These are phyloP conservation scores for Picocystis salinarum DNA, from an alignment of 139 green algal genomes.

Conservation along the genomic window DNA sequence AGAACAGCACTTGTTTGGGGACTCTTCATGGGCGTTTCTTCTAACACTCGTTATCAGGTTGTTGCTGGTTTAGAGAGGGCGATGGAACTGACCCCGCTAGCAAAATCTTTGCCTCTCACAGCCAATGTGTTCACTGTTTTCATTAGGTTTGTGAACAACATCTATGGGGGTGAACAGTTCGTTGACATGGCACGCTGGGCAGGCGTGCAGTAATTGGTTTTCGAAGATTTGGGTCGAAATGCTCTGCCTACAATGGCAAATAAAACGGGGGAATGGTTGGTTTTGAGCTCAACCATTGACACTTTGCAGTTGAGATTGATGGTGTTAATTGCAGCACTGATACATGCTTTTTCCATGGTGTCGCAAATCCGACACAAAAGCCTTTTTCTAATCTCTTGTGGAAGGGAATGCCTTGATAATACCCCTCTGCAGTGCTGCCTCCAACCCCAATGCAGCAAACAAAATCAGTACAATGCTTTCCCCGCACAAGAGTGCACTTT, in stretches of 20 bases:
- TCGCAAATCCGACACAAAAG: no score
- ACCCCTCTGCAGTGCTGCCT: neutral
- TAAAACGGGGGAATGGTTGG: no score
- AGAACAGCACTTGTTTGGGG: slow-evolving; percentile 73
- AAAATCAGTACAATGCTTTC: neutral
- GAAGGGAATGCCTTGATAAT: neutral
- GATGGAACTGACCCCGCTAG: neutral
- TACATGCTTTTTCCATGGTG: no score
- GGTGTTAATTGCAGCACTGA: no score
- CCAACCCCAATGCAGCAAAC: neutral
- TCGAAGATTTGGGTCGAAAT: no score
- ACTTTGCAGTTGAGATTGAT: no score
- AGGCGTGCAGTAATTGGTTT: slow-evolving; percentile 73
- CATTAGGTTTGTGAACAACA: slow-evolving; percentile 87
- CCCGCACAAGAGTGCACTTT: neutral
- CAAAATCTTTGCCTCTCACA: slow-evolving; percentile 6
- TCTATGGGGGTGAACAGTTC: slow-evolving; percentile 60
- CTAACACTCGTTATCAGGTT: slow-evolving; percentile 78
- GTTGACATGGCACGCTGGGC: slow-evolving; percentile 85
- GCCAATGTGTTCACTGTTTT: slow-evolving; percentile 63
- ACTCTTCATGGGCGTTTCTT: slow-evolving; percentile 90
- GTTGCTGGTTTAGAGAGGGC: no score
- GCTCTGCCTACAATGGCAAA: no score
- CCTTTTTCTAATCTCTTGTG: neutral
- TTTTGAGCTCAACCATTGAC: no score